These are phyloP conservation scores for Testicularia cyperi DNA, from an alignment of 1,284 basidiomycete species.

Conservation along the genomic window DNA sequence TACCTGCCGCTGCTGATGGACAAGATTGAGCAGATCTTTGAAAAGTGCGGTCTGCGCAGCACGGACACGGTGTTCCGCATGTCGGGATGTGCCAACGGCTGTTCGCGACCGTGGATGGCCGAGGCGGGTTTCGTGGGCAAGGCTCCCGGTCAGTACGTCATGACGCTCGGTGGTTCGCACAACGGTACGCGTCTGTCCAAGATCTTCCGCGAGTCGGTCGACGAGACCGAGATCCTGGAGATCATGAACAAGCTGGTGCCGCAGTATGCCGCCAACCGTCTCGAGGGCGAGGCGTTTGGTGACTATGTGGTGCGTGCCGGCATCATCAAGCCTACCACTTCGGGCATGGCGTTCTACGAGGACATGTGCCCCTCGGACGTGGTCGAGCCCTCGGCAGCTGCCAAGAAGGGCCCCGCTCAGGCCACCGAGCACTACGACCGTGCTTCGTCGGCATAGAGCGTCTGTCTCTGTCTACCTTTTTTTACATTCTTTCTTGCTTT, in stretches of 20 bases:
- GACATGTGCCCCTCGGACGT: slow-evolving; percentile 42
- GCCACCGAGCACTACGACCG: slow-evolving; percentile 40
- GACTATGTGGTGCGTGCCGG: slow-evolving; percentile 77
- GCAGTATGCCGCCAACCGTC: slow-evolving; percentile 82
- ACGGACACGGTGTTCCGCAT: slow-evolving; percentile 97
- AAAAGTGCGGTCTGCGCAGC: slow-evolving; percentile 85
- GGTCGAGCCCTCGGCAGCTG: slow-evolving; percentile 23
- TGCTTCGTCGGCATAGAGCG: slow-evolving; percentile 24
- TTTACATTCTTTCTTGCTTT: no score
- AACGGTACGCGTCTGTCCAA: slow-evolving; percentile 91
- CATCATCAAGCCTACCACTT: slow-evolving; percentile 52
- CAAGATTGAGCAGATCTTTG: slow-evolving; percentile 93
- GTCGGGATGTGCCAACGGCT: slow-evolving; percentile 64
- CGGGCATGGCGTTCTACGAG: slow-evolving; percentile 53
- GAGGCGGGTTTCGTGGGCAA: slow-evolving; percentile 97
- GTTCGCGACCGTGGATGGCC: slow-evolving; percentile 78
- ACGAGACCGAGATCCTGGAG: slow-evolving; percentile 88
- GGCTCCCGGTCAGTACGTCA: slow-evolving; percentile 86
- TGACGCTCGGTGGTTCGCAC: slow-evolving; percentile 95
- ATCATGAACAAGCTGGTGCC: slow-evolving; percentile 91
- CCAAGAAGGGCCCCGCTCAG: slow-evolving; percentile 35
- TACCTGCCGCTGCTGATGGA: slow-evolving; percentile 92
- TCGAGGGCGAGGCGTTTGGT: slow-evolving; percentile 89
- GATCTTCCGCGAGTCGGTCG: slow-evolving; percentile 84
- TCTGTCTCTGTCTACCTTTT: no score